These are phyloP conservation scores for Thalassiosira profunda DNA, from an alignment of 108 stramenopile species.

Conservation along the genomic window DNA sequence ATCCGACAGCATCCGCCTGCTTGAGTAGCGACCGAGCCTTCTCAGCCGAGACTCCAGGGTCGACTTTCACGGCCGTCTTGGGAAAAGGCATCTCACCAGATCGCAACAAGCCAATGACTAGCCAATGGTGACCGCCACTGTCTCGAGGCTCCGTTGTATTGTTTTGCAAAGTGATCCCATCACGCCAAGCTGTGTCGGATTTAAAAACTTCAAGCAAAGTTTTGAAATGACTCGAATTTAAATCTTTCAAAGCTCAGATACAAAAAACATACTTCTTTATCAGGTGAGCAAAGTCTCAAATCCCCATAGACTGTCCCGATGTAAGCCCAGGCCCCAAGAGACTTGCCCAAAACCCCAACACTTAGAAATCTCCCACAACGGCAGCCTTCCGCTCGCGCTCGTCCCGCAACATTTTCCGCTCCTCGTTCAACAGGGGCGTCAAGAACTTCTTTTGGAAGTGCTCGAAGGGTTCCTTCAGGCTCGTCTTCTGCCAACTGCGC, in stretches of 20 bases:
- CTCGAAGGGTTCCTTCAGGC: conserved; percentile 76
- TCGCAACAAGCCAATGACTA: too few species aligned
- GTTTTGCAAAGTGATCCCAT: too few species aligned
- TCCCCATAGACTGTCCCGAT: too few species aligned
- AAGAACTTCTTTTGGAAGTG: conserved; percentile 83
- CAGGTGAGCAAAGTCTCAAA: too few species aligned
- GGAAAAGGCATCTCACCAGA: too few species aligned
- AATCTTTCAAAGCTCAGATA: background rate
- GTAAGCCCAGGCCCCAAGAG: too few species aligned
- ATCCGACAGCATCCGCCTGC: conserved; percentile 8
- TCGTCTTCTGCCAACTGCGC: conserved; percentile 87
- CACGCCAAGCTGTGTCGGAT: too few species aligned
- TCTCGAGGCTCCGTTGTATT: too few species aligned
- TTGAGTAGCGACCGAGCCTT: conserved; percentile 11
- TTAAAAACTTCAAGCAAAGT: too few species aligned
- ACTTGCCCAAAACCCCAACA: too few species aligned
- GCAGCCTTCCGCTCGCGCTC: conserved; percentile 82
- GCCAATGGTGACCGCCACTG: too few species aligned
- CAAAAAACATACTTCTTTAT: background rate
- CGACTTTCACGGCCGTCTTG: conserved; percentile 5
- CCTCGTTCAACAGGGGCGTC: conserved; percentile 81
- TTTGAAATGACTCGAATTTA: too few species aligned
- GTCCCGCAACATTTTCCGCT: conserved; percentile 58
- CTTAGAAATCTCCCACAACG: conserved; percentile 85
- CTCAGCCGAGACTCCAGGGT: conserved; percentile 9